Conservation (phyloP, 441 rosid genomes). For the Populus hybrid region DNA sequence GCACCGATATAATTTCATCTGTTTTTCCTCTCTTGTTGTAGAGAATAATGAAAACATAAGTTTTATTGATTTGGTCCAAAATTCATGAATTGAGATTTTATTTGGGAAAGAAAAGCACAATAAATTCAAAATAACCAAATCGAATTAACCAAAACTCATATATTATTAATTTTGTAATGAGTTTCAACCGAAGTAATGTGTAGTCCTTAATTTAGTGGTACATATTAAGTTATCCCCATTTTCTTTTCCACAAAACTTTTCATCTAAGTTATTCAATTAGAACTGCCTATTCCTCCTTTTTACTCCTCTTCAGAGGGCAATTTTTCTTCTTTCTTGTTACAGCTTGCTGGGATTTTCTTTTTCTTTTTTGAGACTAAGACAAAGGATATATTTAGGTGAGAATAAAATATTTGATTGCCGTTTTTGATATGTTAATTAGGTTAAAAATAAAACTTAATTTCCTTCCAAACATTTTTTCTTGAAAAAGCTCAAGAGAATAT, state of each 20-base stretch:
- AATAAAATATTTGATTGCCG: not conserved
- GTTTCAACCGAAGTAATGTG: not conserved
- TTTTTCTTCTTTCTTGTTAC: not conserved
- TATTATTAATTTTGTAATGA: not conserved
- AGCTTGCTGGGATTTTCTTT: not conserved
- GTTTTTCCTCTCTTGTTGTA: not conserved
- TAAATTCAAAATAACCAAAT: no score
- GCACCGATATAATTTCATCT: no score
- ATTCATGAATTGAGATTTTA: not conserved
- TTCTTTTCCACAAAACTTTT: not conserved
- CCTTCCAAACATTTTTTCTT: not conserved
- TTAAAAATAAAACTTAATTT: not conserved
- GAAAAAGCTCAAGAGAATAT: not conserved
- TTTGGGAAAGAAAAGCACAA: no score
- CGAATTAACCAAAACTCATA: not conserved
- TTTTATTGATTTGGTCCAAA: not conserved
- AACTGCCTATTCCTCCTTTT: not conserved
- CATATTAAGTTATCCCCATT: not conserved
- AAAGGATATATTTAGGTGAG: not conserved
- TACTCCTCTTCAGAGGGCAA: not conserved
- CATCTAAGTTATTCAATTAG: not conserved
- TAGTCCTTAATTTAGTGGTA: not conserved
- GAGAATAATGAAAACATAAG: not conserved
- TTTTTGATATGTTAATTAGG: not conserved
- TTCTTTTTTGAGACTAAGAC: not conserved